phyloP scores from a whole-genome alignment of 345 rosid genomes.

The Gossypium rotundifolium region DNA sequence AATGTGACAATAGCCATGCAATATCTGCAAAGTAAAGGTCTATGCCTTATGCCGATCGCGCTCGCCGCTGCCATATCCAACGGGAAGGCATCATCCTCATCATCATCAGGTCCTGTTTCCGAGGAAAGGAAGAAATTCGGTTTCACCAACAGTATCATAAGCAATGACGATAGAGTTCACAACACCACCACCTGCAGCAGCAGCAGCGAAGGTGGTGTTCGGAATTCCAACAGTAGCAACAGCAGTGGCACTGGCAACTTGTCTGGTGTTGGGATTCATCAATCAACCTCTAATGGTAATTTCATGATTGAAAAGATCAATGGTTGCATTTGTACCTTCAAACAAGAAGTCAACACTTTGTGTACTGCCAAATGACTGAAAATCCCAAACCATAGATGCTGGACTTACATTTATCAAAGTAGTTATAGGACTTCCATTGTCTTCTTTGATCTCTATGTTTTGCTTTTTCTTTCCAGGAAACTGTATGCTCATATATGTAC shows the following conservation, averaged over 20 bases:
- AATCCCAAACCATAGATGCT: neutral
- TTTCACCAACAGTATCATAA: conserved; percentile 4
- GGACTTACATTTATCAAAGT: neutral
- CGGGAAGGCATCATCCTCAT: conserved; percentile 14
- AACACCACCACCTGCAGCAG: conserved; percentile 9
- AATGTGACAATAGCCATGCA: conserved; percentile 54
- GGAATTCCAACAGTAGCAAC: conserved; percentile 3
- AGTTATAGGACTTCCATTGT: neutral
- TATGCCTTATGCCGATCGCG: conserved; percentile 54
- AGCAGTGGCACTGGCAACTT: conserved; percentile 15
- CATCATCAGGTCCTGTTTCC: conserved; percentile 10
- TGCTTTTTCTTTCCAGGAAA: neutral
- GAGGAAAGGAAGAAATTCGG: conserved; percentile 21
- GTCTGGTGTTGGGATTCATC: conserved; percentile 16
- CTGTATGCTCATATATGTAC: neutral
- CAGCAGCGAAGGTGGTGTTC: conserved; percentile 3
- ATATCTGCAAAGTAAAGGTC: conserved; percentile 52
- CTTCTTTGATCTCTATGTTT: neutral
- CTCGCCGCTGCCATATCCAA: conserved; percentile 38
- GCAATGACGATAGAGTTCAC: conserved; percentile 9
- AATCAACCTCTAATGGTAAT: neutral
- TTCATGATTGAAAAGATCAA: conserved; percentile 8
- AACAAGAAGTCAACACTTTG: conserved; percentile 4
- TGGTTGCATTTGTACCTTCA: conserved; percentile 16
- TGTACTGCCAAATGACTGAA: conserved; percentile 9